Evolutionary conservation across 176 grass and related monocot genomes (phyloP), one percentile per base, ranked within the genome.

Genomic region (Bonia amplexicaulis): DNA sequence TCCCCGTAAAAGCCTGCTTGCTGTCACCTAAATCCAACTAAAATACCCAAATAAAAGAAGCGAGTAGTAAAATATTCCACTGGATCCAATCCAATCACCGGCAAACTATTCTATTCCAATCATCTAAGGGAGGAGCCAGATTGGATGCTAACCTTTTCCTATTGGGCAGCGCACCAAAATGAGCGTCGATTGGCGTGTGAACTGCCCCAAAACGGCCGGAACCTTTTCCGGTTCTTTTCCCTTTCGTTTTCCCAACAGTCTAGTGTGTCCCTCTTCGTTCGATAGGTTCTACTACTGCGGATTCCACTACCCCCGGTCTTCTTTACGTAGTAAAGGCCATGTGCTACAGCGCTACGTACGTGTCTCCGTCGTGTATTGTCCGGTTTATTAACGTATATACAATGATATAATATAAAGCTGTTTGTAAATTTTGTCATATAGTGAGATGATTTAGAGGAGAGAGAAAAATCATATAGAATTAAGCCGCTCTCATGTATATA

Each of bases 81-180:
- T 46, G 44, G 10, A 49, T 49, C 47, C 47, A 49, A 48, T 29
- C 65, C 11, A n/a, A 25, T 45, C 40, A 71, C 75, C 42, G 65
- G 74, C 65, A 79, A 79, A 71, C 64, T 10, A 70, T 26, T 86
- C 75, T 40, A 29, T 64, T 80, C 66, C 76, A 86, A 64, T 40
- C 57, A 29, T 42, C 22, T 46, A 12, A 12, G 44, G 44, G 44
- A 46, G 10, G 10, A 2, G 12, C 10, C 44, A 12, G 14, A 68
- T 52, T 19, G 71, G 20, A 26, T 69, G 79, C 42, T 63, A 27
- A 72, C 84, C 55, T 66, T 79, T 81, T 67, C 46, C 59, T 65
- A 17, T 31, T 80, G 5, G 5, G 11, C 76, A 48, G 25, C 23
- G 13, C 62, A 12, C 3, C 9, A 62, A 35, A 53, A 17, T 4